Evolutionary conservation across 1,139 yeast species (phyloP).

Genomic region (Magnusiomyces fungicola): DNA sequence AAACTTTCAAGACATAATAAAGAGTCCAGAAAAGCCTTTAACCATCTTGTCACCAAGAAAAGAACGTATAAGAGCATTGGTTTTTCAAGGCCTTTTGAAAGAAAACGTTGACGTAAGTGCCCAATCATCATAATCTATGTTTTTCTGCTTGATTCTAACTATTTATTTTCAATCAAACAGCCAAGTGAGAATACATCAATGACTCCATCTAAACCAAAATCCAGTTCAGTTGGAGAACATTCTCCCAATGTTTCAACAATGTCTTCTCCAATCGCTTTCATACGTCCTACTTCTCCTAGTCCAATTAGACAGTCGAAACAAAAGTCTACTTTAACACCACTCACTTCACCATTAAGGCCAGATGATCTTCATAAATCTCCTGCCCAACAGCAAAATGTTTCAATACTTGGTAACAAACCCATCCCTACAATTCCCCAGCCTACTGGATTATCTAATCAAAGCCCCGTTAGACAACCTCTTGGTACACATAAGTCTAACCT

Average conservation of each 20-base stretch:
- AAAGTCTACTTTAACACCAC: neutral
- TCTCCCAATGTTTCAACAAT: neutral
- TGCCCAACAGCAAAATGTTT: too few species aligned
- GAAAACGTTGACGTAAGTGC: neutral
- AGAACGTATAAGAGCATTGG: neutral
- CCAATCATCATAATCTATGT: neutral
- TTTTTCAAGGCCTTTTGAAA: neutral
- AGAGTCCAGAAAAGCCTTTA: neutral
- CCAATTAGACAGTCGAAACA: neutral
- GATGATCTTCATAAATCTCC: too few species aligned
- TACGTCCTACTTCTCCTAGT: neutral
- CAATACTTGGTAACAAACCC: too few species aligned
- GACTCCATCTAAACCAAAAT: too few species aligned
- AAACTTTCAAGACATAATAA: neutral
- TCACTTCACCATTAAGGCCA: neutral
- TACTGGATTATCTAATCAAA: too few species aligned
- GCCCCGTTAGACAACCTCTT: too few species aligned
- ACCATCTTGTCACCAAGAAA: neutral
- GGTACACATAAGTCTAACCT: too few species aligned
- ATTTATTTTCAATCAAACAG: neutral
- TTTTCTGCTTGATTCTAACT: neutral
- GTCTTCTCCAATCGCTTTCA: neutral
- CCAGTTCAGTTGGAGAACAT: too few species aligned
- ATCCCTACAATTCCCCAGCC: too few species aligned
- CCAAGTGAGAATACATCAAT: too few species aligned